Evolutionary conservation across 495 filamentous ascomycete genomes (phyloP).

Genomic region (Choiromyces venosus): DNA sequence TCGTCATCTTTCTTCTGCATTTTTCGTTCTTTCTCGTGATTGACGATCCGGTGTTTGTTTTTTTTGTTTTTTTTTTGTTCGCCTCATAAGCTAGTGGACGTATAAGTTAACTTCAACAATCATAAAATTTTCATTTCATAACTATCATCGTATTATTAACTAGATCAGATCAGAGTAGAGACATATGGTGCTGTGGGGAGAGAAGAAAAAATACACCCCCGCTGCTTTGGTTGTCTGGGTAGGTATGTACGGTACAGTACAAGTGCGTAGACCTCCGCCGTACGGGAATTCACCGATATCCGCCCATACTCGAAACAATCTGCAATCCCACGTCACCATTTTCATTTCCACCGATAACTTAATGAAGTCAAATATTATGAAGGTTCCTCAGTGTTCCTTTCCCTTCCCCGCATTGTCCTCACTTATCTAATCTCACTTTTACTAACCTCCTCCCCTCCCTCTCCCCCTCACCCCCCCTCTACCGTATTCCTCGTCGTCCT

Average conservation of each 20-base stretch:
- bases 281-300: background rate
- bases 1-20: background rate
- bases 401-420: background rate
- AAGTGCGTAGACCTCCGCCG: background rate
- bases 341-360: background rate
- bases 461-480: background rate
- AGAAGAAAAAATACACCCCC: background rate
- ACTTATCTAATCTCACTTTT: background rate
- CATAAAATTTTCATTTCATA: background rate
- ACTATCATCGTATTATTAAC: background rate
- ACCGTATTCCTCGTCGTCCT: background rate
- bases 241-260: background rate
- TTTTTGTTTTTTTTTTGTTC: background rate
- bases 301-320: background rate
- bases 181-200: background rate
- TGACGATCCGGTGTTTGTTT: background rate
- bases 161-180: background rate
- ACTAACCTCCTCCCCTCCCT: background rate
- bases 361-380: background rate
- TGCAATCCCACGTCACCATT: conserved; percentile 3
- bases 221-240: background rate
- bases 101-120: background rate
- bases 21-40: background rate
- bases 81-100: too few species aligned
- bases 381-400: background rate